Percentiles rank a stretch among this genome's conserved stretches.
phyloP scores from a whole-genome alignment of 164 flowering plant species.

The Protea cynaroides region DNA sequence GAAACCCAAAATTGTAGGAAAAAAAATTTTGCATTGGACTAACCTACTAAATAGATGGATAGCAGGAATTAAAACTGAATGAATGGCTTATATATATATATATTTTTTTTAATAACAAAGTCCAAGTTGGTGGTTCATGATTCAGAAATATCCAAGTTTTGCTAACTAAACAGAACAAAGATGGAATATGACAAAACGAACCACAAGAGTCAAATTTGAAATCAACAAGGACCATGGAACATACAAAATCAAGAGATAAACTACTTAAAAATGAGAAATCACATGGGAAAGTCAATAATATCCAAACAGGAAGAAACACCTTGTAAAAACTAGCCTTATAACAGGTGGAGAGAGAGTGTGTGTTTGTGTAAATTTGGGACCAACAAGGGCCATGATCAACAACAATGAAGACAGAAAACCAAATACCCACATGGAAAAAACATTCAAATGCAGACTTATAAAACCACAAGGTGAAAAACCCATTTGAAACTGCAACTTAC shows the following conservation, averaged over 20 bases:
- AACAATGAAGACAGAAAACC: background rate
- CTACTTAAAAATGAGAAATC: background rate
- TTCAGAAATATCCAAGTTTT: background rate
- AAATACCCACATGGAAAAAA: background rate
- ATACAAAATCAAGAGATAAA: background rate
- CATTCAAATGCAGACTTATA: background rate
- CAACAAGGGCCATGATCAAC: background rate
- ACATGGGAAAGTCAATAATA: no score
- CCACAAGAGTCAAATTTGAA: background rate
- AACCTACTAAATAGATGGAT: no score
- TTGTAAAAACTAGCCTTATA: background rate
- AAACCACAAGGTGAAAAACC: background rate
- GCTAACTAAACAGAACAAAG: background rate
- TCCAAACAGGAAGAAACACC: no score
- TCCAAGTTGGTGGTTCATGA: background rate
- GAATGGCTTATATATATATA: no score
- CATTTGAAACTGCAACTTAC: slow-evolving; percentile 22
- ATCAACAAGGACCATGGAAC: background rate
- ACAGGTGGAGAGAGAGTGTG: background rate
- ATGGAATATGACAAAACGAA: no score
- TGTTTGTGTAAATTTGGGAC: background rate
- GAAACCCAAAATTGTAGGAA: background rate
- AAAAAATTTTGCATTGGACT: no score
- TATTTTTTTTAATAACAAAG: no score
- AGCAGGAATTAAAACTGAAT: no score